A percentile compares a stretch with the other conserved stretches of the same genome.
These are phyloP conservation scores for Spathaspora hagerdaliae DNA, from an alignment of 805 yeast species.

Conservation along the genomic window DNA sequence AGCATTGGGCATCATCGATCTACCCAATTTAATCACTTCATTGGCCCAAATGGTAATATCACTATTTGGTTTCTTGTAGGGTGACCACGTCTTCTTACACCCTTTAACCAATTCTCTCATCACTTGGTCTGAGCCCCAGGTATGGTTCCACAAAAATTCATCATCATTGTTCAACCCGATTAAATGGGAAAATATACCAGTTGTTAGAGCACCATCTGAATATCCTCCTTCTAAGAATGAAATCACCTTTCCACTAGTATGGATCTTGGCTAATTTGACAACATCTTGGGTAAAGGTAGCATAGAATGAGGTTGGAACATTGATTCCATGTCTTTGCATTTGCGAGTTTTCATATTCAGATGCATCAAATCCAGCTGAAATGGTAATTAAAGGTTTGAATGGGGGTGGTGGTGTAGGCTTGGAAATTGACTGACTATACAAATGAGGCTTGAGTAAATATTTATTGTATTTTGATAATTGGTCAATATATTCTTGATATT, in stretches of 20 bases:
- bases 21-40: slow-evolving; percentile 57
- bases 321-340: slow-evolving; percentile 81
- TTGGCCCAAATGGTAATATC: slow-evolving; percentile 61
- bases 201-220: slow-evolving; percentile 73
- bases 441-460: slow-evolving; percentile 27
- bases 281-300: slow-evolving; percentile 70
- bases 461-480: slow-evolving; percentile 27
- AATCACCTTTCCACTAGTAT: slow-evolving; percentile 55
- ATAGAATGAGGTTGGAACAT: slow-evolving; percentile 79
- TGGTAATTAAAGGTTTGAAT: slow-evolving; percentile 51
- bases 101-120: slow-evolving; percentile 66
- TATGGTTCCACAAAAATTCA: slow-evolving; percentile 47
- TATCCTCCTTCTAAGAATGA: slow-evolving; percentile 85
- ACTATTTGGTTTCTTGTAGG: slow-evolving; percentile 48
- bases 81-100: slow-evolving; percentile 63
- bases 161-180: slow-evolving; percentile 59
- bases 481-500: slow-evolving; percentile 22
- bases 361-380: slow-evolving; percentile 88
- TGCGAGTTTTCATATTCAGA: slow-evolving; percentile 76
- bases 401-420: slow-evolving; percentile 35
- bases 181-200: slow-evolving; percentile 77
- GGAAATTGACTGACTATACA: slow-evolving; percentile 20
- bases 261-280: slow-evolving; percentile 61
- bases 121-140: slow-evolving; percentile 62
- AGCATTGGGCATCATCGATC: slow-evolving; percentile 57